Percentiles rank a stretch among this genome's conserved stretches.
These are phyloP conservation scores for Aspergillus sclerotialis DNA, from an alignment of 2,329 filamentous ascomycete species.

Conservation along the genomic window DNA sequence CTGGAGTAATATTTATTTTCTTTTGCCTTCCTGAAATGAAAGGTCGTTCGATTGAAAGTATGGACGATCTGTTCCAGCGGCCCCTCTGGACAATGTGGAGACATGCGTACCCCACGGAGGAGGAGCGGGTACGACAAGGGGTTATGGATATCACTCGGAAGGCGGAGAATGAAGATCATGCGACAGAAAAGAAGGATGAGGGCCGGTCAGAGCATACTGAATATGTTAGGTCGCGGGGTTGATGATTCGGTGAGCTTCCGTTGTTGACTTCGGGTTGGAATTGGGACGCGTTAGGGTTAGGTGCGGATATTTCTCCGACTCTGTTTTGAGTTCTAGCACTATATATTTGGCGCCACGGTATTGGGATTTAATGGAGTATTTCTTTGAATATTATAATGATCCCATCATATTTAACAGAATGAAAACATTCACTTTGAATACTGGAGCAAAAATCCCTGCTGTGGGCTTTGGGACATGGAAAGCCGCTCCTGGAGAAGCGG, in stretches of 20 bases:
- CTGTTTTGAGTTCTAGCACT: no score
- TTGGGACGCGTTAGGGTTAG: no score
- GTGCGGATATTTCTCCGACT: no score
- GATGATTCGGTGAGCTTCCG: no score
- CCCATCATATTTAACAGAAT: slow-evolving; percentile 1
- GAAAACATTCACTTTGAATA: slow-evolving; percentile 19
- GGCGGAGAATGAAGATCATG: slow-evolving; percentile 5
- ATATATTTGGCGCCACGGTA: no score
- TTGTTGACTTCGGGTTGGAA: no score
- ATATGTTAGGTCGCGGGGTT: no score
- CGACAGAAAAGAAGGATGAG: slow-evolving; percentile 13
- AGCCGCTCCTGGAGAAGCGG: slow-evolving; percentile 60
- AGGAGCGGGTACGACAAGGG: slow-evolving; percentile 26
- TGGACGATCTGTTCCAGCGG: slow-evolving; percentile 27
- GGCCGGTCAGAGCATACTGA: no score
- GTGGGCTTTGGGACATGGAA: slow-evolving; percentile 27
- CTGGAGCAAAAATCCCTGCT: slow-evolving; percentile 23
- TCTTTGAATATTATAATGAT: slow-evolving; percentile 9
- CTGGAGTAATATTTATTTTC: slow-evolving; percentile 26
- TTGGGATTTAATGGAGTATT: no score
- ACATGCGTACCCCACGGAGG: slow-evolving; percentile 33
- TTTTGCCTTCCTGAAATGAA: slow-evolving; percentile 27
- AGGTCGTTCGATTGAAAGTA: slow-evolving; percentile 25
- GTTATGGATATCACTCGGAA: slow-evolving; percentile 16
- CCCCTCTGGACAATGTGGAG: slow-evolving; percentile 37